Conservation (phyloP, 192 early-diverging fungal genomes). For the Entomortierella parvispora region DNA sequence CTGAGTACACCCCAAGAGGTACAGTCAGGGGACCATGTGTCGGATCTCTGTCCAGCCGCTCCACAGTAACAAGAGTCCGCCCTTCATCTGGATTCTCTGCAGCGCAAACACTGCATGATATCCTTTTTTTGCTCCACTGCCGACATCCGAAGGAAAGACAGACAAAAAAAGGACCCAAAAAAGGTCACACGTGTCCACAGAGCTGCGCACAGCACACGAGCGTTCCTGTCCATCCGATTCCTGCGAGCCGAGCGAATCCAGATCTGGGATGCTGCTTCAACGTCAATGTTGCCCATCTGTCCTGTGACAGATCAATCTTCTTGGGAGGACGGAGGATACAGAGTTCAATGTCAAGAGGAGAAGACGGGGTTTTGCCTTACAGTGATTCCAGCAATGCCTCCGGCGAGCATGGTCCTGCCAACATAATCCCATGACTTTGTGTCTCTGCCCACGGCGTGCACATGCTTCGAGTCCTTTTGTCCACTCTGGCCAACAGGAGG, state of each 20-base stretch:
- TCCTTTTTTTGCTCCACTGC: no score
- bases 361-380: slow-evolving; percentile 8
- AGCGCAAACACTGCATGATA: no score
- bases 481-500: no score
- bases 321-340: background rate
- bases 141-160: background rate
- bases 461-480: background rate
- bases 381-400: slow-evolving; percentile 22
- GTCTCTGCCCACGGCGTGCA: background rate
- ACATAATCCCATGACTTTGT: slow-evolving; percentile 27
- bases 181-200: no score
- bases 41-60: no score
- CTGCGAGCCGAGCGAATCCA: background rate
- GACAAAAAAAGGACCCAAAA: no score
- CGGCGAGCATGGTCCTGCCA: slow-evolving; percentile 23
- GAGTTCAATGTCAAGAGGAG: background rate
- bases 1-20: background rate
- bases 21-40: background rate
- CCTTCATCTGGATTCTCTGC: no score
- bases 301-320: no score
- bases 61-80: no score
- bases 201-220: no score
- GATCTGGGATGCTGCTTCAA: no score
- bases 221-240: background rate
- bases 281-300: no score